Conservation (phyloP, 2,329 filamentous ascomycete genomes). For the Bipolaris zeicola region DNA sequence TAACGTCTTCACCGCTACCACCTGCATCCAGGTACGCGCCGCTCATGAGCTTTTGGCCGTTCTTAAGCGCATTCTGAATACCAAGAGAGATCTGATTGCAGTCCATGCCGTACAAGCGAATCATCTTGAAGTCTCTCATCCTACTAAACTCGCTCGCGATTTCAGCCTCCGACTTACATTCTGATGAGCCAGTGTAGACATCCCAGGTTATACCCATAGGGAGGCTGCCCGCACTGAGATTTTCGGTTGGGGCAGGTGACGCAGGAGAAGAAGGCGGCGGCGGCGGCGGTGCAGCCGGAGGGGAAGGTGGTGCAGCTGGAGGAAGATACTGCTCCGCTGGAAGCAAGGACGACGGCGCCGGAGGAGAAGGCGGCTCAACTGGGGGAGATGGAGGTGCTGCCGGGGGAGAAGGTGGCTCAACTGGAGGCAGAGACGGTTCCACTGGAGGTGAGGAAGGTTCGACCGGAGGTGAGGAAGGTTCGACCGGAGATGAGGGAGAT, state of each 20-base stretch:
- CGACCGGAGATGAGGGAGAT: conserved; percentile 1
- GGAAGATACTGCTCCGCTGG: background rate
- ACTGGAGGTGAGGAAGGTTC: background rate
- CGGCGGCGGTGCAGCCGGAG: background rate
- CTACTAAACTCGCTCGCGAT: conserved; percentile 68
- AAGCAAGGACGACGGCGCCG: background rate
- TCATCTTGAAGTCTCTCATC: conserved; percentile 63
- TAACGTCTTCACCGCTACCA: conserved; percentile 47
- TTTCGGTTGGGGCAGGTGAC: conserved; percentile 8
- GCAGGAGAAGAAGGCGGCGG: conserved; percentile 8
- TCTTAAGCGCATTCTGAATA: conserved; percentile 65
- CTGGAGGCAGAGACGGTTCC: background rate
- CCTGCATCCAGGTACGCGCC: conserved; percentile 70
- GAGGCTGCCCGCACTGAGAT: conserved; percentile 13
- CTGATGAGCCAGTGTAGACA: conserved; percentile 29
- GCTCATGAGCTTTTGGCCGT: conserved; percentile 72
- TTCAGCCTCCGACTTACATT: conserved; percentile 69
- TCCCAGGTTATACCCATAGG: conserved; percentile 45
- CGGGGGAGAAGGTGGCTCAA: too few relatives aligned
- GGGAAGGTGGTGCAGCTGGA: background rate
- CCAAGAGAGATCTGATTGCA: conserved; percentile 73
- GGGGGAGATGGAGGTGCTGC: too few relatives aligned
- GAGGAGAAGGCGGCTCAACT: background rate
- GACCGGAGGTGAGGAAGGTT: background rate
- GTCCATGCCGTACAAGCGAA: conserved; percentile 81